Conservation (phyloP, 1,284 basidiomycete genomes). For the Ganoderma boninense region DNA sequence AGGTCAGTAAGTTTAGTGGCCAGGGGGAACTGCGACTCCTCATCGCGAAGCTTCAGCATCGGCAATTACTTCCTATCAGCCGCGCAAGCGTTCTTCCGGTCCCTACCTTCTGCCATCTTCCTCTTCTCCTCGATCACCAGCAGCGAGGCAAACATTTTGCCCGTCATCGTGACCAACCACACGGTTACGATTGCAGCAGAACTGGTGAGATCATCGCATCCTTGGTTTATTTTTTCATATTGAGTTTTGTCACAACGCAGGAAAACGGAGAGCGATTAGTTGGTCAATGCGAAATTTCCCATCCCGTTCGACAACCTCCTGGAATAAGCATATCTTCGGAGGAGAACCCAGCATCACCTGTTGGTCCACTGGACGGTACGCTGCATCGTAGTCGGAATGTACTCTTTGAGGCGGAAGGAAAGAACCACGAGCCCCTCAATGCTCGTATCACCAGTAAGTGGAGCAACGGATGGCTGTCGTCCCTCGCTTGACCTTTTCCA, state of each 20-base stretch:
- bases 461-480: background rate
- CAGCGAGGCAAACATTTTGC: slow-evolving; percentile 83
- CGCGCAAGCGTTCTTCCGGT: slow-evolving; percentile 87
- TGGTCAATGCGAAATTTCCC: slow-evolving; percentile 97
- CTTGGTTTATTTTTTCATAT: background rate
- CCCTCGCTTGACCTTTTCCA: background rate
- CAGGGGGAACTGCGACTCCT: background rate
- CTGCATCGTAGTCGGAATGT: slow-evolving; percentile 63
- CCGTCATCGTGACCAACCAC: slow-evolving; percentile 94
- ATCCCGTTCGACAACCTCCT: slow-evolving; percentile 67
- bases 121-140: slow-evolving; percentile 93
- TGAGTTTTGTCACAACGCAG: slow-evolving; percentile 42
- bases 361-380: slow-evolving; percentile 61
- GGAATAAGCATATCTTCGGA: slow-evolving; percentile 42
- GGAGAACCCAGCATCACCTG: slow-evolving; percentile 38
- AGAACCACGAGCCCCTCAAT: slow-evolving; percentile 60
- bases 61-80: slow-evolving; percentile 92
- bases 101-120: slow-evolving; percentile 94
- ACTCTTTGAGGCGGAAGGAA: slow-evolving; percentile 68
- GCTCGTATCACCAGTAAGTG: slow-evolving; percentile 75
- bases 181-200: slow-evolving; percentile 97
- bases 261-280: slow-evolving; percentile 83
- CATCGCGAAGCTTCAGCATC: slow-evolving; percentile 55
- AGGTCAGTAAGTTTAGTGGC: slow-evolving; percentile 53
- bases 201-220: slow-evolving; percentile 60